Percentiles rank a stretch among this genome's conserved stretches.
These are phyloP conservation scores for Fomes fomentarius DNA, from an alignment of 1,284 basidiomycete species.

Conservation along the genomic window DNA sequence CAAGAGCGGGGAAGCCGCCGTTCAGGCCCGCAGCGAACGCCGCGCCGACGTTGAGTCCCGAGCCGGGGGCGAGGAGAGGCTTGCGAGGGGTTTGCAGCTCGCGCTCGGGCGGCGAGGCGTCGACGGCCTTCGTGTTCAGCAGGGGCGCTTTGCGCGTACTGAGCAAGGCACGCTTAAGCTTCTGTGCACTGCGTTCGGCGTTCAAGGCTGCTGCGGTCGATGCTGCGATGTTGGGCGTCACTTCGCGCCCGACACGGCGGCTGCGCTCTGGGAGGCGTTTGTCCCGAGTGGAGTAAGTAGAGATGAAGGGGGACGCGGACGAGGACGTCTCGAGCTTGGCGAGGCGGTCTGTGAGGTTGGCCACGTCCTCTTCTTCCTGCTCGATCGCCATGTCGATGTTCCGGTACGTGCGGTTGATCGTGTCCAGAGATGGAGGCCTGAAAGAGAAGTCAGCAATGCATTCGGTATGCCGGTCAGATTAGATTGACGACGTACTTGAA, in stretches of 20 bases:
- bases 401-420: conserved; percentile 80
- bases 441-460: background rate
- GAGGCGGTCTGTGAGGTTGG: conserved; percentile 57
- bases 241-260: conserved; percentile 38
- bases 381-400: conserved; percentile 78
- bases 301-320: background rate
- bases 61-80: conserved; percentile 12
- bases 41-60: conserved; percentile 11
- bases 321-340: conserved; percentile 52
- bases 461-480: background rate
- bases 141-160: conserved; percentile 62
- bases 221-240: conserved; percentile 62
- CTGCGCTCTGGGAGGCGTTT: conserved; percentile 39
- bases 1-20: conserved; percentile 8
- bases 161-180: conserved; percentile 71
- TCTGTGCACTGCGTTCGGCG: conserved; percentile 72
- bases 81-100: conserved; percentile 11
- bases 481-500: conserved; percentile 54
- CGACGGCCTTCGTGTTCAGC: conserved; percentile 57
- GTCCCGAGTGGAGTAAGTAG: conserved; percentile 37
- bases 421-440: conserved; percentile 83
- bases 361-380: conserved; percentile 64
- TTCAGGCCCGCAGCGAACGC: conserved; percentile 21
- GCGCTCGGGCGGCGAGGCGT: conserved; percentile 41
- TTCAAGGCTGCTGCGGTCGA: conserved; percentile 80